Evolutionary conservation across 1,284 basidiomycete species (phyloP).

Genomic region (Phlebopus sp.): DNA sequence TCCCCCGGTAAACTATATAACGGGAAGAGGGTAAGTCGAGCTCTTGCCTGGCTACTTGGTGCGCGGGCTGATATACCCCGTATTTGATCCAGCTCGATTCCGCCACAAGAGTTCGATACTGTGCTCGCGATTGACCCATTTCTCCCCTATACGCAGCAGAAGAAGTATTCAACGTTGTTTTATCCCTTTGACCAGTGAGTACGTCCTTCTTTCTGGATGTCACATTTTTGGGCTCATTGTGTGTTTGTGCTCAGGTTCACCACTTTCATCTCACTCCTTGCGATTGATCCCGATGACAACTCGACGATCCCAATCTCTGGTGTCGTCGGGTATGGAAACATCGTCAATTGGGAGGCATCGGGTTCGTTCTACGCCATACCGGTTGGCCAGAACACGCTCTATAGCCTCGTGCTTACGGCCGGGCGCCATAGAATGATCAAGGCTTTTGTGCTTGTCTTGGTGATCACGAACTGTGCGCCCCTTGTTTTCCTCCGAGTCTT

Average conservation of each 20-base stretch:
- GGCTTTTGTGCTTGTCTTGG: constrained; percentile 2
- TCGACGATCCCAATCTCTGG: constrained; percentile 6
- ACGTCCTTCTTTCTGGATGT: not conserved
- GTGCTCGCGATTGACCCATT: constrained; percentile 4
- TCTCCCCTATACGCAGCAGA: constrained; percentile 6
- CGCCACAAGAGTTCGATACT: constrained; percentile 2
- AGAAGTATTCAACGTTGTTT: constrained; percentile 3
- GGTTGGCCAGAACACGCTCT: not conserved
- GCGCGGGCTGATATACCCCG: too few relatives aligned
- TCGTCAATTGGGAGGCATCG: constrained; percentile 4
- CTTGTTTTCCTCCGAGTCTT: not conserved
- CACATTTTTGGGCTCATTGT: not conserved
- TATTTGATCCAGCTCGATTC: not conserved
- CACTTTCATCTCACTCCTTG: constrained; percentile 3
- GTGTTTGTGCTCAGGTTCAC: not conserved
- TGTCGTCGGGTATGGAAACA: constrained; percentile 5
- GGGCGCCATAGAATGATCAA: constrained; percentile 4
- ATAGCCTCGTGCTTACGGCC: not conserved
- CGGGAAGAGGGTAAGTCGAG: constrained; percentile 1
- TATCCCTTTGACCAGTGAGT: constrained; percentile 7
- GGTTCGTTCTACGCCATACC: not conserved
- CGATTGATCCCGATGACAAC: constrained; percentile 6
- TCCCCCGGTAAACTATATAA: constrained; percentile 4
- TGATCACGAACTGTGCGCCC: constrained; percentile 5
- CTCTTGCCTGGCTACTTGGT: not conserved